Conservation (phyloP, 75 land plant genomes). For the Pinus tabuliformis region DNA sequence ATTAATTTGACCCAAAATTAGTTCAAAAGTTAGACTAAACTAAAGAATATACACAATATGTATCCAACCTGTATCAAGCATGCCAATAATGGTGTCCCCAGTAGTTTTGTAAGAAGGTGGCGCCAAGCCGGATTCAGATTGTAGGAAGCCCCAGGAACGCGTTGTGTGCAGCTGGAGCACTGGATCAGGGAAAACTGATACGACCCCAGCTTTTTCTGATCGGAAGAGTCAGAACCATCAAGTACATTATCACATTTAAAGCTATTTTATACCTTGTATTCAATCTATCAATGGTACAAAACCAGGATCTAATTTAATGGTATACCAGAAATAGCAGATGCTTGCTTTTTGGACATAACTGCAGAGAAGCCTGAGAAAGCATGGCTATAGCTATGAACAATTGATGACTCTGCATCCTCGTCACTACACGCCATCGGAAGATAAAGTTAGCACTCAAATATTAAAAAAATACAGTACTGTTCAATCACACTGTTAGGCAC, state of each 20-base stretch:
- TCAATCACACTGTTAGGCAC: no score
- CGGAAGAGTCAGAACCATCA: background rate
- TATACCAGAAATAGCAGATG: constrained; percentile 42
- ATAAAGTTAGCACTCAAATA: no score
- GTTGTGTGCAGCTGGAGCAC: constrained; percentile 68
- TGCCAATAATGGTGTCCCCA: constrained; percentile 59
- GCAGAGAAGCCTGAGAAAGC: constrained; percentile 80
- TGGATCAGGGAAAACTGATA: constrained; percentile 71
- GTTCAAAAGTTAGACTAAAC: no score
- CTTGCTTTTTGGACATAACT: constrained; percentile 57
- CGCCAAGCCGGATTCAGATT: constrained; percentile 19
- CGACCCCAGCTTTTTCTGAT: constrained; percentile 54
- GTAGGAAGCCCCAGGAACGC: constrained; percentile 85
- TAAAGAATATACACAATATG: background rate
- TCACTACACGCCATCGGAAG: constrained; percentile 24
- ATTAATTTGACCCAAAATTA: no score
- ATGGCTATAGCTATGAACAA: constrained; percentile 62
- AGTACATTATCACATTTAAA: background rate
- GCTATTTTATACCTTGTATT: no score
- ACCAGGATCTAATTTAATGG: background rate
- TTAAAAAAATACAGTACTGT: background rate
- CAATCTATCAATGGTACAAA: no score
- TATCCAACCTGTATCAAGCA: constrained; percentile 57
- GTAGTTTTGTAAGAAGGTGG: background rate
- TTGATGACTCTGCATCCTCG: constrained; percentile 38